These are phyloP conservation scores for Claviceps cyperi DNA, from an alignment of 2,329 filamentous ascomycete species.

Conservation along the genomic window DNA sequence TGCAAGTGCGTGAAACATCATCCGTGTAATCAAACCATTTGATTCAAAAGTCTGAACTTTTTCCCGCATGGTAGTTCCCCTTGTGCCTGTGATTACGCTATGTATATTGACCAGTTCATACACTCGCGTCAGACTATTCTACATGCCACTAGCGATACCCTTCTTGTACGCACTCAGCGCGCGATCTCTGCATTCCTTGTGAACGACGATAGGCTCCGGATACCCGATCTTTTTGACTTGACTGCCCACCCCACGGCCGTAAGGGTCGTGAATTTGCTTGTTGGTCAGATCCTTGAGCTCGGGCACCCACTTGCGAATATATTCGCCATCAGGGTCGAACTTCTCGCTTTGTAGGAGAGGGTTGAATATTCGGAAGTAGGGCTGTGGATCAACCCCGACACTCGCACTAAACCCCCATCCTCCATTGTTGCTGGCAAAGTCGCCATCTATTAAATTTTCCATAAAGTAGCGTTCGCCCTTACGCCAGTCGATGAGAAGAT, in stretches of 20 bases:
- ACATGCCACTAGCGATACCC: constrained; percentile 18
- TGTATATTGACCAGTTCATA: background rate
- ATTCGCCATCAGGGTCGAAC: constrained; percentile 65
- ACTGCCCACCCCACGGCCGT: constrained; percentile 44
- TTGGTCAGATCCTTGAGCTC: constrained; percentile 52
- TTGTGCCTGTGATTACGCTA: background rate
- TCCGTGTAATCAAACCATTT: background rate
- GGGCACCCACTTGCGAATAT: constrained; percentile 70
- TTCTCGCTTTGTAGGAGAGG: constrained; percentile 73
- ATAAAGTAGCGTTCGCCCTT: constrained; percentile 73
- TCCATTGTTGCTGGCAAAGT: constrained; percentile 64
- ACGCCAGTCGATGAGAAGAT: constrained; percentile 71
- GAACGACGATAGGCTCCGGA: constrained; percentile 59
- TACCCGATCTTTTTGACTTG: constrained; percentile 55
- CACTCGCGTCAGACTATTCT: background rate
- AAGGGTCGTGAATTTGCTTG: constrained; percentile 69
- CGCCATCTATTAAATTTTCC: constrained; percentile 64
- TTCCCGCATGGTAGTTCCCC: too few species aligned
- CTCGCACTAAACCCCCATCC: constrained; percentile 45
- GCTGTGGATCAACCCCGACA: constrained; percentile 70
- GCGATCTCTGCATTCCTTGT: constrained; percentile 52
- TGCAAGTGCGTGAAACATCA: background rate
- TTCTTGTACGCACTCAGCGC: constrained; percentile 58
- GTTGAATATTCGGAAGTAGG: constrained; percentile 86
- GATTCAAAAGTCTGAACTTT: background rate